phyloP scores from a whole-genome alignment of 2,329 filamentous ascomycete species.

The Pyrenochaeta sp. region DNA sequence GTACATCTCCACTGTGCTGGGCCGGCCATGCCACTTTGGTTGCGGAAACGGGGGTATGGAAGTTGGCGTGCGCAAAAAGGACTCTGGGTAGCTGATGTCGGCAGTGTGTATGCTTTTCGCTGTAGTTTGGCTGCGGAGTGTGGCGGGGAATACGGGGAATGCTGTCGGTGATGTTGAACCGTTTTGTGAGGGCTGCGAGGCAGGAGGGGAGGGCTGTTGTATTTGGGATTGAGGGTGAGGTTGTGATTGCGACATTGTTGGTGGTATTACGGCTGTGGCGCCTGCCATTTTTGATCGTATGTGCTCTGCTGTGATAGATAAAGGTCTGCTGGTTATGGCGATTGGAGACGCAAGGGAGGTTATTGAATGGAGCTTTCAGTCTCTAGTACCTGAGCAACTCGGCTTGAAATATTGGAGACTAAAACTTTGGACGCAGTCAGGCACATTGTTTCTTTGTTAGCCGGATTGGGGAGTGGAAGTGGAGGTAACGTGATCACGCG shows the following conservation, averaged over 20 bases:
- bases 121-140: background rate
- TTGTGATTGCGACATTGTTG: background rate
- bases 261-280: background rate
- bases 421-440: too few relatives aligned
- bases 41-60: conserved; percentile 16
- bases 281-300: background rate
- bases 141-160: background rate
- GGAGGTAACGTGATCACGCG: conserved; percentile 29
- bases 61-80: conserved; percentile 19
- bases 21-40: conserved; percentile 20
- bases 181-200: background rate
- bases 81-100: conserved; percentile 18
- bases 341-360: too few relatives aligned
- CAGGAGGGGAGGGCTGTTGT: background rate
- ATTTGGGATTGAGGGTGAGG: background rate
- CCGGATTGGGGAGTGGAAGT: conserved; percentile 12
- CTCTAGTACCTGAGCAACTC: too few relatives aligned
- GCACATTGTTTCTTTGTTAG: conserved; percentile 14
- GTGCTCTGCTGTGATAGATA: too few relatives aligned
- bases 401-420: too few relatives aligned
- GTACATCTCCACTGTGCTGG: conserved; percentile 8
- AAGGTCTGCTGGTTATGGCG: too few relatives aligned
- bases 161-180: background rate
- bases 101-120: background rate
- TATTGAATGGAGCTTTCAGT: too few relatives aligned